phyloP scores from a whole-genome alignment of 306 rosid species.

The Styphnolobium japonicum region DNA sequence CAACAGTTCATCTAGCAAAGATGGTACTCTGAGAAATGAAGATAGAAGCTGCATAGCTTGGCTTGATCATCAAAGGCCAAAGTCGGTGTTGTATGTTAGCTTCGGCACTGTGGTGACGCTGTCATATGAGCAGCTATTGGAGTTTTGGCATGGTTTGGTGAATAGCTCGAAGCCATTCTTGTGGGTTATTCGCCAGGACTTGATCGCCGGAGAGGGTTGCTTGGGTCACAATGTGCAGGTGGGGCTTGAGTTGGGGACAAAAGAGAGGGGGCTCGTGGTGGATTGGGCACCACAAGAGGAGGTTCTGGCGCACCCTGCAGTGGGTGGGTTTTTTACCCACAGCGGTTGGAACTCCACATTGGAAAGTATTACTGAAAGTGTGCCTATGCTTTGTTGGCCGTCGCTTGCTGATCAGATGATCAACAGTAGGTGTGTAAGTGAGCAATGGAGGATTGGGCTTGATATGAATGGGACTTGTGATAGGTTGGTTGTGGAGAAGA shows the following conservation, averaged over 20 bases:
- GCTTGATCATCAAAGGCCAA: conserved; percentile 14
- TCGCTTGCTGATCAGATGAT: conserved; percentile 7
- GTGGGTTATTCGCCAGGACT: neutral
- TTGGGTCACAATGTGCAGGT: neutral
- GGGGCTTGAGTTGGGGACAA: conserved; percentile 23
- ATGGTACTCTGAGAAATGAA: neutral
- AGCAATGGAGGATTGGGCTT: conserved; percentile 31
- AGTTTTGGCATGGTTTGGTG: conserved; percentile 29
- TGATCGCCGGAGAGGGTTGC: neutral
- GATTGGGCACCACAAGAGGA: conserved; percentile 42
- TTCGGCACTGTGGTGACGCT: conserved; percentile 14
- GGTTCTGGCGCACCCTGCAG: conserved; percentile 31
- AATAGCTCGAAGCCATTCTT: conserved; percentile 8
- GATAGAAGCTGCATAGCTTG: conserved; percentile 25
- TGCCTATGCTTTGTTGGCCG: conserved; percentile 44
- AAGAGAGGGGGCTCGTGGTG: conserved; percentile 33
- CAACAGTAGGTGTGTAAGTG: conserved; percentile 36
- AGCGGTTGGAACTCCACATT: conserved; percentile 44
- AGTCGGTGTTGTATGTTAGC: conserved; percentile 26
- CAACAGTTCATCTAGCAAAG: too few relatives aligned
- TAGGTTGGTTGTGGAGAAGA: conserved; percentile 19
- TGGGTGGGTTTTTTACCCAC: conserved; percentile 42
- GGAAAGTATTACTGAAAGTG: conserved; percentile 32
- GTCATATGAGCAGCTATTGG: neutral
- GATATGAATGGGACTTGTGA: conserved; percentile 14